Evolutionary conservation across 495 filamentous ascomycete genomes (phyloP), one percentile per base, ranked within the genome.

Genomic region (Annulohypoxylon bovei): DNA sequence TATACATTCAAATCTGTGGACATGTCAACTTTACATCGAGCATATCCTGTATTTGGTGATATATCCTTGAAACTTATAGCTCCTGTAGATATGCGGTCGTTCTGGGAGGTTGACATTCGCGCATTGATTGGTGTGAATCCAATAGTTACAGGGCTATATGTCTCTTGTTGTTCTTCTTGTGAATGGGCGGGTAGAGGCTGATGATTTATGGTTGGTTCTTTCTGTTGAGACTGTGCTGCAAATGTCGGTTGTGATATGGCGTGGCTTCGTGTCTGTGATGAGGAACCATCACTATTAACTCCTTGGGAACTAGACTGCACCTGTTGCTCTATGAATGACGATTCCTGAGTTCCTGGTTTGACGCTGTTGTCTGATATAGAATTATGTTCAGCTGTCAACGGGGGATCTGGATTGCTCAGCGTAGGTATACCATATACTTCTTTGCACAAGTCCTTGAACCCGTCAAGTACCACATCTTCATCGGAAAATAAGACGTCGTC

Each of bases 401-500:
- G 35, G 14, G 6, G 28, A 7, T 12, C 7, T 12, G 54, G 9
- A 46, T 77, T 8, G 12, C 16, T 30, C 4, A 35, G 20, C 42
- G 67, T 23, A 28, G 32, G 4, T 61, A 40, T 39, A 28, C 47
- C 68, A 47, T 92, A 95, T 8, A 84, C 70, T 16, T 78, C 74
- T 7, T 69, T 71, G 9, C 95, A 88, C 2, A 93, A 74, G 0
- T 71, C 71, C 49, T 90, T 86, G 2, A 90, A 82, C 4, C 85
- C 65, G 3, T 76, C 71, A 3, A 80, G 47, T 7, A 97, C 59
- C 2, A 68, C 3, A 0, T 87, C 75, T 28, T 88, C 81, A 44
- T 95, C 81, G 27, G 84, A 81, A 73, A 99, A 97, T 0, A 97
- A 58, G 1, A 98, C 87, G 76, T 97, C 90, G 67, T 98, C 91